A percentile compares a stretch with the other conserved stretches of the same genome.
These are phyloP conservation scores for Dryas drummondii DNA, from an alignment of 306 rosid genomes.

Conservation along the genomic window DNA sequence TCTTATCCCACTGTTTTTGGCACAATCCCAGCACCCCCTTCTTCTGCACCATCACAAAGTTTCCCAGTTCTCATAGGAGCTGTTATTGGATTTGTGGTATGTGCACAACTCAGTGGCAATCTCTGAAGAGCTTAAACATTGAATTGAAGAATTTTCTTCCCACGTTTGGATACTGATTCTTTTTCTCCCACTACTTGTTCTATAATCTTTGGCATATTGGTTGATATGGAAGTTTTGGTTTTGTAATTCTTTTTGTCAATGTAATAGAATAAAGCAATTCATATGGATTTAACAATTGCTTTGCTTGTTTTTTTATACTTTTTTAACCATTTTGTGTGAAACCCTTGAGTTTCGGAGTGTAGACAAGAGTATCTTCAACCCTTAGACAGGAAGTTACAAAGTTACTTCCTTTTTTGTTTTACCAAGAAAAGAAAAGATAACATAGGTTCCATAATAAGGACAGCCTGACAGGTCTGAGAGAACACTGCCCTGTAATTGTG, in stretches of 20 bases:
- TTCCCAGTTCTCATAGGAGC: conserved; percentile 21
- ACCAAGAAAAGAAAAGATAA: conserved; percentile 3
- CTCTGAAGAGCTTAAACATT: conserved; percentile 24
- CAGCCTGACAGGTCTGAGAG: neutral
- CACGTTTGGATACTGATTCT: conserved; percentile 1
- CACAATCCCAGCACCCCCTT: conserved; percentile 59
- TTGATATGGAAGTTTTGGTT: conserved; percentile 9
- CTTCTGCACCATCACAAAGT: conserved; percentile 37
- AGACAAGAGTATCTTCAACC: neutral
- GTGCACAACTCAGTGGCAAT: conserved; percentile 20
- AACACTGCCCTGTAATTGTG: conserved; percentile 18
- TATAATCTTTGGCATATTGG: neutral
- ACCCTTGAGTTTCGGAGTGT: neutral
- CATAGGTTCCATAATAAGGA: neutral
- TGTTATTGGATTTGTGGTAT: conserved; percentile 36
- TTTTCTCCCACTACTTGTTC: neutral
- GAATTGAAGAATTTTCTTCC: neutral
- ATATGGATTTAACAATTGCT: neutral
- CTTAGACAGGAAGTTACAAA: neutral
- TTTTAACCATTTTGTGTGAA: neutral
- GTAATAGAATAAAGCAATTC: conserved; percentile 1
- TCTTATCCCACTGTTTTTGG: conserved; percentile 80
- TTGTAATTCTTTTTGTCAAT: conserved; percentile 6
- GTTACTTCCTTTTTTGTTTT: neutral
- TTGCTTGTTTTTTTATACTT: neutral